phyloP scores from a whole-genome alignment of 768 basidiomycete genomes.

The Calocybe indica region DNA sequence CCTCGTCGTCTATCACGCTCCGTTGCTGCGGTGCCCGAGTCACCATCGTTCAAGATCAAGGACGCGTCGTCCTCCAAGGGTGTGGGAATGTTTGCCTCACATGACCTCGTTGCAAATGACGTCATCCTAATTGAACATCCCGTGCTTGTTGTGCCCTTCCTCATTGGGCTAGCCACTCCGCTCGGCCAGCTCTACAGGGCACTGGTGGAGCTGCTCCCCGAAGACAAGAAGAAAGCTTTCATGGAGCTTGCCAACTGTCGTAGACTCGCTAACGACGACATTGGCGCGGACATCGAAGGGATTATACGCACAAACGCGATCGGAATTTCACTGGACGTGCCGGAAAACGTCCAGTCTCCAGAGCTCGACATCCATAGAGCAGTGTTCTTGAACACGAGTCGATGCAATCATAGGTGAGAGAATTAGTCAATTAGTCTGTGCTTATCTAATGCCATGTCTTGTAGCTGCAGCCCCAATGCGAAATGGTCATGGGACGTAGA shows the following conservation, averaged over 20 bases:
- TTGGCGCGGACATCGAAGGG: conserved; percentile 11
- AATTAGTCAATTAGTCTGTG: not conserved
- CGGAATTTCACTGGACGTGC: conserved; percentile 22
- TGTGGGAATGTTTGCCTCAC: conserved; percentile 29
- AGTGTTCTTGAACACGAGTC: conserved; percentile 28
- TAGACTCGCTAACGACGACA: conserved; percentile 6
- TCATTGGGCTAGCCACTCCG: conserved; percentile 19
- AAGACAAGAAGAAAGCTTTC: conserved; percentile 17
- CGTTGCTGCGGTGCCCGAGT: too few species aligned
- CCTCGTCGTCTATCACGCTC: too few species aligned
- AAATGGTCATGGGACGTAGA: conserved; percentile 28
- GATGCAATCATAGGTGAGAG: conserved; percentile 35
- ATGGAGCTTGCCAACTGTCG: conserved; percentile 24
- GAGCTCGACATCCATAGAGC: conserved; percentile 26
- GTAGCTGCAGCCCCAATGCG: conserved; percentile 35
- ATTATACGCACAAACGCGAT: conserved; percentile 27
- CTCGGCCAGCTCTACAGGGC: conserved; percentile 24
- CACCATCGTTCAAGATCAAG: too few species aligned
- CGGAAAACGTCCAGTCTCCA: conserved; percentile 11
- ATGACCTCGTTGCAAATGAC: conserved; percentile 23
- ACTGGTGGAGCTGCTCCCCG: conserved; percentile 22
- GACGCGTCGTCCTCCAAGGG: conserved; percentile 16
- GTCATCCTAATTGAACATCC: conserved; percentile 35
- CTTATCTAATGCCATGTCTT: not conserved
- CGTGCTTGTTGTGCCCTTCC: conserved; percentile 30